Evolutionary conservation across 176 grass and related monocot genomes (phyloP).

Genomic region (Raddia guianensis): DNA sequence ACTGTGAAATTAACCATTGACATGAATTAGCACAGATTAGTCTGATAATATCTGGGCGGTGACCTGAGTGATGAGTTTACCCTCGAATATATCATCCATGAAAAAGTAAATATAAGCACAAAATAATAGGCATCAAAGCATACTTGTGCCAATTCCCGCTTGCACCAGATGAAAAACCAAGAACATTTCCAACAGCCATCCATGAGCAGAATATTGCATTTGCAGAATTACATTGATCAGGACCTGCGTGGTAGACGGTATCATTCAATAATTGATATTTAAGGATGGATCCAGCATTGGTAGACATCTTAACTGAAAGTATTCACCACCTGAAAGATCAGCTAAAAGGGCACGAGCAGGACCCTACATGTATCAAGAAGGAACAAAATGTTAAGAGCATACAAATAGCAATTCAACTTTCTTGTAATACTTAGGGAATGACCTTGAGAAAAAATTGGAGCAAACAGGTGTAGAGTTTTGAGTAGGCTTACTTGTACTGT

Average conservation of each 20-base stretch:
- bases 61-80: background rate
- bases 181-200: constrained; percentile 95
- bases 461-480: background rate
- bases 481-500: constrained; percentile 86
- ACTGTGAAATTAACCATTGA: background rate
- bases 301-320: background rate
- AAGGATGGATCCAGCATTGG: constrained; percentile 1
- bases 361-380: constrained; percentile 56
- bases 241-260: constrained; percentile 47
- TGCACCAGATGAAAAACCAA: constrained; percentile 87
- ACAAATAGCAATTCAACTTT: background rate
- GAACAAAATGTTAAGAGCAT: constrained; percentile 17
- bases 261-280: background rate
- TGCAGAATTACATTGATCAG: constrained; percentile 90
- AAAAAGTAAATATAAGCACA: constrained; percentile 26
- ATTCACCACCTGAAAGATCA: constrained; percentile 85
- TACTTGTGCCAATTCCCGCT: constrained; percentile 92
- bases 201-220: constrained; percentile 99
- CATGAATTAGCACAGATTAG: background rate
- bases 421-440: background rate
- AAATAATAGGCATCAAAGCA: constrained; percentile 12
- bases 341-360: constrained; percentile 91
- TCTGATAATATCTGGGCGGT: background rate
- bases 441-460: background rate
- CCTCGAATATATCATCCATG: background rate